Base-by-base conservation (phyloP, 441 rosid genomes). In the Gossypium schwendimanii region DNA sequence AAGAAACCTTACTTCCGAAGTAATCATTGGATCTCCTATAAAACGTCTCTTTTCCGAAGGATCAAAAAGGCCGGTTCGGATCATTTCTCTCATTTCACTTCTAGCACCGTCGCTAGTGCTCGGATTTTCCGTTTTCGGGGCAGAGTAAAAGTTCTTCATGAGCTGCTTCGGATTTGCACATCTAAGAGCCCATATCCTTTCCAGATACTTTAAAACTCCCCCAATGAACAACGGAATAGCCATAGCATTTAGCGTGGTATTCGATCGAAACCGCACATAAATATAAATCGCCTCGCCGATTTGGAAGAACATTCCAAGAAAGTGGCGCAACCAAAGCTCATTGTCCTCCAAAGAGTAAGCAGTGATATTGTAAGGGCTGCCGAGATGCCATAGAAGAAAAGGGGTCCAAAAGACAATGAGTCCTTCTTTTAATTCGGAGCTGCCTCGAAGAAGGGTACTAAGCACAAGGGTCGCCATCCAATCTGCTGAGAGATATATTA, bases 381-480 rank as follows among this genome's bases (percentile, higher is more conserved):
- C 93, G 3, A 84, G 91, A 70, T 89, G 93, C 14, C 87, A 60
- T 45, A 89, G 59, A 53, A 89, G 85, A 54, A 87, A 87, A 0
- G 91, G 93, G 2, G 86, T 83, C 93, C 93, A 89, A 31, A 88
- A 73, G 4, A 86, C 86, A 10, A 85, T 71, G 39, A 88, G 76
- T 12, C 79, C 79, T 1, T 47, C 59, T 52, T 70, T n/a, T 26
- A 69, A 3, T 33, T 28, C 18, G 0, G 0, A 9, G 3, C 17
- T 4, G 49, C 60, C 49, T 0, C 44, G 23, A 10, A 67, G 57
- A 26, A 67, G 71, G 6, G 59, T 28, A 54, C 72, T 69, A 1
- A 69, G 8, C 0, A 54, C 61, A 26, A 69, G 28, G 1, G 67
- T 10, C 11, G 67, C 67, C 50, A 39, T 18, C 67, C 50, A 63